These are phyloP conservation scores for Leccinum ochraceum DNA, from an alignment of 768 basidiomycete genomes.

Conservation along the genomic window DNA sequence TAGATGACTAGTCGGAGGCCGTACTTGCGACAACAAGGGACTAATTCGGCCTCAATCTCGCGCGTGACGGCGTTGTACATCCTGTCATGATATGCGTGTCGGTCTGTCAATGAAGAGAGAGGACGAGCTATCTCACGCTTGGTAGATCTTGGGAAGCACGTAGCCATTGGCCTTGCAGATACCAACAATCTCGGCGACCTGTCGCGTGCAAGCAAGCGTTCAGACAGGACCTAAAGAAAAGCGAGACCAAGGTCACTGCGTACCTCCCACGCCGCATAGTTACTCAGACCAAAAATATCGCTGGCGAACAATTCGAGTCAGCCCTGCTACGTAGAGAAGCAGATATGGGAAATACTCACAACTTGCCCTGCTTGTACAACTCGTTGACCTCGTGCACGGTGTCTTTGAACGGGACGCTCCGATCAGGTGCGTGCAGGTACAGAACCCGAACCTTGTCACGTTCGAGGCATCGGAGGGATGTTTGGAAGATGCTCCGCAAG, in stretches of 20 bases:
- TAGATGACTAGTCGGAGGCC: conserved; percentile 58
- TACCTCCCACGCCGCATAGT: conserved; percentile 58
- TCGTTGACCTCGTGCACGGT: conserved; percentile 56
- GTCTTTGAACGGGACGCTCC: conserved; percentile 54
- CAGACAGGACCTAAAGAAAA: background rate
- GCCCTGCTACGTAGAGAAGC: background rate
- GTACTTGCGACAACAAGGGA: conserved; percentile 59
- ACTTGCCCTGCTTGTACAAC: conserved; percentile 57
- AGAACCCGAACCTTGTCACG: conserved; percentile 49
- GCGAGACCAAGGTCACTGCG: conserved; percentile 1
- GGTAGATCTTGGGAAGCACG: conserved; percentile 56
- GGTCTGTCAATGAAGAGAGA: background rate
- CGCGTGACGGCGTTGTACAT: conserved; percentile 53
- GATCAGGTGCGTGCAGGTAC: conserved; percentile 64
- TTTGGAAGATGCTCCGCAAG: conserved; percentile 46
- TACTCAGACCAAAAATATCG: conserved; percentile 64
- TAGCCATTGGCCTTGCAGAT: conserved; percentile 58
- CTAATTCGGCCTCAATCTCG: conserved; percentile 48
- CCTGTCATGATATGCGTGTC: conserved; percentile 9
- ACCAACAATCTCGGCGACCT: conserved; percentile 59
- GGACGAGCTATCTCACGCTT: conserved; percentile 39
- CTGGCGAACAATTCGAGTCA: conserved; percentile 23
- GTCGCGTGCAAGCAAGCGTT: background rate
- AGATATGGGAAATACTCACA: conserved; percentile 35
- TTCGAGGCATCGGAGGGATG: conserved; percentile 47